Base-by-base conservation (phyloP, 2,329 filamentous ascomycete species). In the Pseudohalonectria lignicola region DNA sequence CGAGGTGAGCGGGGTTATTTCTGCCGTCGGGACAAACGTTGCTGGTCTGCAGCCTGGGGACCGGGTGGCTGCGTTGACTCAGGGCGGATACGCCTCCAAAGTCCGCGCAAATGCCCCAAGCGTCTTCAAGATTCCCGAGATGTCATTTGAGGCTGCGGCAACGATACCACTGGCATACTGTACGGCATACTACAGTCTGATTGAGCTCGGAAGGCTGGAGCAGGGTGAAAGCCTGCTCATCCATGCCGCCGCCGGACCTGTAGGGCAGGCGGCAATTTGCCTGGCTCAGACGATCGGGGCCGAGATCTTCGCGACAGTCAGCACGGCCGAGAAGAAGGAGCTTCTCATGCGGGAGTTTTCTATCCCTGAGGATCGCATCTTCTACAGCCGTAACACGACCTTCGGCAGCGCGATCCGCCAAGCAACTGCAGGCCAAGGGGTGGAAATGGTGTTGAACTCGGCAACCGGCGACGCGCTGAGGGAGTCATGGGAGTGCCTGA, bases 401-500 rank as follows among this genome's bases (percentile, higher is more conserved):
- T 64, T 66, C 40, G 51, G 49, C 0, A 26, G 43, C 3, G 53
- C 48, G 3, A 44, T 63, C 11, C 45, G 47, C 26, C 41, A 36
- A 4, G 43, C 45, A 2, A 62, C 59, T 2, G 34, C 42, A 4
- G 51, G 52, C 4, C 43, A 47, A 11, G 61, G 61, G 7, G 57
- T 61, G 5, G 57, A 64, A 33, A 50, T 64, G 2, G 45, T 63
- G 1, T 39, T 66, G 13, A 63, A 68, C 47, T 66, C 61, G 0
- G 52, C 69, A 1, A 47, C 59, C 2, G 66, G 65, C 1, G 64
- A 68, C 13, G 47, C 54, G 1, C 46, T 67, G 3, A 53, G 54
- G 3, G 60, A 62, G 30, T 61, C 64, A 0, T 68, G 60, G 62
- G 53, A 55, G 3, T 65, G 60, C 36, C 49, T 72, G 15, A 60